Evolutionary conservation across 2,329 filamentous ascomycete genomes (phyloP), one percentile per base, ranked within the genome.

Genomic region (Curvularia sp.): DNA sequence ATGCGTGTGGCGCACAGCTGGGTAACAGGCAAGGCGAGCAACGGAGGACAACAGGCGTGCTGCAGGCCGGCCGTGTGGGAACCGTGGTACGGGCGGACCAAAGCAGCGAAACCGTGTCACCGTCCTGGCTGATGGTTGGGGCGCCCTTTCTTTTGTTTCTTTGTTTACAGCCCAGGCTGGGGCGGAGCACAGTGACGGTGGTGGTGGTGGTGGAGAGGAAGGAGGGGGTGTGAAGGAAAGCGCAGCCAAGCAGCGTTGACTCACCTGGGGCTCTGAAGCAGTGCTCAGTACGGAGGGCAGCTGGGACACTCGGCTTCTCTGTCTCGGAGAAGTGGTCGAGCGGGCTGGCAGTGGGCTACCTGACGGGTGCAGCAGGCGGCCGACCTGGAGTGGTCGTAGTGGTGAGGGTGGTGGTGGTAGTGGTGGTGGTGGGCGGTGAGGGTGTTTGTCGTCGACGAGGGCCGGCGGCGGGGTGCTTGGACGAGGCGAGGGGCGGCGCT

Each of bases 1-100:
- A 75, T 69, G 65, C 60, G 63, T 70, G 74, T 75, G 73, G 74
- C 74, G 73, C 70, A 74, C 72, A 75, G 62, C 52, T 57, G 63
- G 65, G 65, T 64, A 68, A 63, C 64, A 61, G 58, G 62, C 63
- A 55, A 73, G 65, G 71, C 71, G 68, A 68, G 70, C 64, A 65
- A 67, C 67, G 68, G 70, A 57, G 73, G 71, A 74, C 68, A 60
- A 67, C 70, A 71, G 73, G 68, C 57, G 71, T 65, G 62, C 70
- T 61, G 72, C 65, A 69, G 62, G 58, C 63, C 65, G 63, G 68
- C 60, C 62, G 57, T 66, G 64, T 71, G 71, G 68, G 59, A 71
- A 68, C 52, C 54, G 72, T 76, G 64, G 64, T 55, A 75, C 73
- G 64, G 20, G 61, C 52, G 47, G 59, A 68, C 68, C 60, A 63